Percentiles rank a stretch among this genome's conserved stretches.
Evolutionary conservation across 306 rosid genomes (phyloP).

Genomic region (Cotoneaster glaucophyllus): DNA sequence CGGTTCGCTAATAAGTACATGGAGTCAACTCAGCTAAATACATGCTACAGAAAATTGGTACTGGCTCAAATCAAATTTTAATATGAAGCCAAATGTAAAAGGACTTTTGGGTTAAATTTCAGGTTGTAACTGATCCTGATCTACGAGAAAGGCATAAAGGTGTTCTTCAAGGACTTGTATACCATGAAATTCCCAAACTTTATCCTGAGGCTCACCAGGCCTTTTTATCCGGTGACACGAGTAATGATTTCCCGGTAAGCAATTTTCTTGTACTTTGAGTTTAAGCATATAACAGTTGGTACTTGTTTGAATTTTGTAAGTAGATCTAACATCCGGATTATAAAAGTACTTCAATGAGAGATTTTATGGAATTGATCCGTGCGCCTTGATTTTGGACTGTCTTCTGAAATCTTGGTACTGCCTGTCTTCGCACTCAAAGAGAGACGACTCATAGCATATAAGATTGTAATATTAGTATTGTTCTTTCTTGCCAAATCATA

Average conservation of each 20-base stretch:
- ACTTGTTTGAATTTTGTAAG: background rate
- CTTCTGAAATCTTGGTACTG: background rate
- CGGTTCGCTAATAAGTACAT: background rate
- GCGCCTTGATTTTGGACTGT: background rate
- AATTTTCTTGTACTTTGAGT: slow-evolving; percentile 1
- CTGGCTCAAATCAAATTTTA: slow-evolving; percentile 26
- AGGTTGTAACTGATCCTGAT: slow-evolving; percentile 67
- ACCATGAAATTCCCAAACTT: slow-evolving; percentile 36
- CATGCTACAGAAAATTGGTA: no score
- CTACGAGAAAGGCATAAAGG: slow-evolving; percentile 80
- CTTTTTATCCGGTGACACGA: slow-evolving; percentile 35
- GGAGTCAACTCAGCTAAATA: no score
- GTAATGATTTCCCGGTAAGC: slow-evolving; percentile 76
- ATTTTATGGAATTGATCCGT: background rate
- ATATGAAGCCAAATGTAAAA: background rate
- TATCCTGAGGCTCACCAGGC: slow-evolving; percentile 48
- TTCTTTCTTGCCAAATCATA: background rate
- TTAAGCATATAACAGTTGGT: background rate
- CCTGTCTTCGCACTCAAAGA: background rate
- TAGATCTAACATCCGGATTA: background rate
- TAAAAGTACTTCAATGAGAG: background rate
- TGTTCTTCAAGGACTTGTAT: slow-evolving; percentile 68
- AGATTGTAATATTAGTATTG: background rate
- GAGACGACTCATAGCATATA: background rate
- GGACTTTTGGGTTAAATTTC: slow-evolving; percentile 14